Conservation (phyloP, 73 alveolate species). For the Paramecium pentaurelia region DNA sequence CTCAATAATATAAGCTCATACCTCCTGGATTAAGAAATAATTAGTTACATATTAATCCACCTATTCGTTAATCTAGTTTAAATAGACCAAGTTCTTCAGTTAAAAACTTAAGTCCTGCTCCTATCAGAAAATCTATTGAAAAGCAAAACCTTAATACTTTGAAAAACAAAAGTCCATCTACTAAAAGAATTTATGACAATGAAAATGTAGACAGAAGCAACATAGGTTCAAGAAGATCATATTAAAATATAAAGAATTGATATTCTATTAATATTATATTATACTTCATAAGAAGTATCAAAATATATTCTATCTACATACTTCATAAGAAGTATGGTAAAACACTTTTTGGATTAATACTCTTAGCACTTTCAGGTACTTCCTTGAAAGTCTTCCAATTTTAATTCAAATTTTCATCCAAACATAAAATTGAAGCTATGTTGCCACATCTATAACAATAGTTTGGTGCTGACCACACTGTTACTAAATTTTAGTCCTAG, state of each 20-base stretch:
- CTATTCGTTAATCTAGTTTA: slow-evolving; percentile 15
- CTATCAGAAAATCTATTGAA: background rate
- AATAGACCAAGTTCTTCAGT: slow-evolving; percentile 15
- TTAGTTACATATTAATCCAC: background rate
- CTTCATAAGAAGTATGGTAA: slow-evolving; percentile 70
- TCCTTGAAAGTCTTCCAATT: slow-evolving; percentile 70
- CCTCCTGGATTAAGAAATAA: background rate
- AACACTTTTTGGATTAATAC: slow-evolving; percentile 64
- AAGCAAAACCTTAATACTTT: background rate
- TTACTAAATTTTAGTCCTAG: slow-evolving; percentile 81
- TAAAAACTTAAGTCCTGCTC: background rate
- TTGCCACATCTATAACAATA: slow-evolving; percentile 96
- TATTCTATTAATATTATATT: background rate
- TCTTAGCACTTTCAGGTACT: slow-evolving; percentile 66
- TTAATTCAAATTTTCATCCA: slow-evolving; percentile 79
- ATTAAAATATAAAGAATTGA: background rate
- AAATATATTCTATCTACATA: background rate
- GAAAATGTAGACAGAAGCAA: background rate
- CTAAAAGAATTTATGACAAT: background rate
- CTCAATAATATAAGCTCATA: background rate
- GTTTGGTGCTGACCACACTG: slow-evolving; percentile 98
- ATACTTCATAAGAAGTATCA: background rate
- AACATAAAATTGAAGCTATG: slow-evolving; percentile 81
- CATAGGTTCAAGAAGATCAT: background rate
- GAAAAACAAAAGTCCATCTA: background rate